Evolutionary conservation across 225 moss, liverwort and hornwort species (phyloP).

Genomic region (Straminergon stramineum): DNA sequence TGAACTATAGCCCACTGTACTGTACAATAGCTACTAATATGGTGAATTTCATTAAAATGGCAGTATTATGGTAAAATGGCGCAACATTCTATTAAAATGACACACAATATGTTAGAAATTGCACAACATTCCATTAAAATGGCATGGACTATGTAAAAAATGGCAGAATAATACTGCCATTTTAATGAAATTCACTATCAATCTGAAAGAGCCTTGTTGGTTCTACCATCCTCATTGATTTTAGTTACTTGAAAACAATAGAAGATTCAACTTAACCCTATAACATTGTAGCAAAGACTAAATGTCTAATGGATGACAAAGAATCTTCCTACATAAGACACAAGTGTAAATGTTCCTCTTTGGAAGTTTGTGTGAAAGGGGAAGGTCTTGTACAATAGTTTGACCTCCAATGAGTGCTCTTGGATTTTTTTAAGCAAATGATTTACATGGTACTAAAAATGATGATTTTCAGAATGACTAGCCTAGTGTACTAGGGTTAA

Average conservation of each 20-base stretch:
- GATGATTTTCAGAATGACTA: fast-evolving
- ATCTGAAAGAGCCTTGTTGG: background rate
- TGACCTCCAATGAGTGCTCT: background rate
- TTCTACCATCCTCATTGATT: too few species aligned
- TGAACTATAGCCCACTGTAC: too few species aligned
- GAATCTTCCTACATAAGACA: background rate
- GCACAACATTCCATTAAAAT: too few species aligned
- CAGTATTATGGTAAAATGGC: too few species aligned
- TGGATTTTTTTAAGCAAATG: background rate
- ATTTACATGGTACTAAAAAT: background rate
- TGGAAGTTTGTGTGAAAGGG: background rate
- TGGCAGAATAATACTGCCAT: too few species aligned
- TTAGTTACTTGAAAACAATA: background rate
- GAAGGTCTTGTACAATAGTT: background rate
- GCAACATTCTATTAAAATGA: too few species aligned
- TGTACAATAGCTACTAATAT: too few species aligned
- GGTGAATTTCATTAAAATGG: too few species aligned
- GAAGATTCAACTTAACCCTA: background rate
- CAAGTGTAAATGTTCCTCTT: fast-evolving
- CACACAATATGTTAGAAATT: too few species aligned
- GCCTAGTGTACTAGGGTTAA: fast-evolving
- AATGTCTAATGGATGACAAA: fast-evolving
- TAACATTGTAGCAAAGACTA: fast-evolving
- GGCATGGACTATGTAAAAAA: too few species aligned
- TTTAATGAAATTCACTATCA: too few species aligned